These are phyloP conservation scores for Nidularia pulvinata DNA, from an alignment of 768 basidiomycete species.

Conservation along the genomic window DNA sequence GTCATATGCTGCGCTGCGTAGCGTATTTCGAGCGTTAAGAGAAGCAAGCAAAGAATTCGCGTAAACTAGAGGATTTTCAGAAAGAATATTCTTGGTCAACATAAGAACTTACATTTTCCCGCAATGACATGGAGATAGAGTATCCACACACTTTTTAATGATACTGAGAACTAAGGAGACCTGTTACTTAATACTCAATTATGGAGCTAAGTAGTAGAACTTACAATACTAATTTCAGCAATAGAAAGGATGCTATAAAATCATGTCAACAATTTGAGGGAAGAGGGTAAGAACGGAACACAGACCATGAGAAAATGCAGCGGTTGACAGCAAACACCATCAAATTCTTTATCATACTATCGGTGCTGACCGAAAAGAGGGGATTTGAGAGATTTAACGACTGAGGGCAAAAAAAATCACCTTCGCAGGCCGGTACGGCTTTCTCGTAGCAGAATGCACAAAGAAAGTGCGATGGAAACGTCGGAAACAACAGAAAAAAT, in stretches of 20 bases:
- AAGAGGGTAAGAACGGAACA: no score
- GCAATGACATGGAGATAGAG: no score
- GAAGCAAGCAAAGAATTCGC: slow-evolving; percentile 45
- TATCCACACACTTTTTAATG: no score
- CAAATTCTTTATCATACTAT: slow-evolving; percentile 35
- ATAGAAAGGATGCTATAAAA: slow-evolving; percentile 36
- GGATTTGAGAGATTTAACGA: not conserved
- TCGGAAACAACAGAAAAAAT: slow-evolving; percentile 44
- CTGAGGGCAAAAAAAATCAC: slow-evolving; percentile 12
- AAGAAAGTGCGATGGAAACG: slow-evolving; percentile 34
- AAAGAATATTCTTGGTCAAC: not conserved
- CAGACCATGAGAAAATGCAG: no score
- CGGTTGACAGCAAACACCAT: slow-evolving; percentile 52
- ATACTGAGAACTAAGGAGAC: no score
- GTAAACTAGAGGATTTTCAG: slow-evolving; percentile 32
- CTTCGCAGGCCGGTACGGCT: slow-evolving; percentile 31
- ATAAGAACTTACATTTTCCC: no score
- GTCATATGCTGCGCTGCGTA: no score
- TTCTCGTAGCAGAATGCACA: slow-evolving; percentile 39
- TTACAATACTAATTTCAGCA: slow-evolving; percentile 33
- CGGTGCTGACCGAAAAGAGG: slow-evolving; percentile 25
- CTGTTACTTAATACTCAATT: no score
- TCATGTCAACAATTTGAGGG: no score
- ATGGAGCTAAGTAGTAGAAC: no score
- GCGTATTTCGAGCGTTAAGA: slow-evolving; percentile 31